Evolutionary conservation across 441 rosid genomes (phyloP).

Genomic region (Bruguiera hainesii): DNA sequence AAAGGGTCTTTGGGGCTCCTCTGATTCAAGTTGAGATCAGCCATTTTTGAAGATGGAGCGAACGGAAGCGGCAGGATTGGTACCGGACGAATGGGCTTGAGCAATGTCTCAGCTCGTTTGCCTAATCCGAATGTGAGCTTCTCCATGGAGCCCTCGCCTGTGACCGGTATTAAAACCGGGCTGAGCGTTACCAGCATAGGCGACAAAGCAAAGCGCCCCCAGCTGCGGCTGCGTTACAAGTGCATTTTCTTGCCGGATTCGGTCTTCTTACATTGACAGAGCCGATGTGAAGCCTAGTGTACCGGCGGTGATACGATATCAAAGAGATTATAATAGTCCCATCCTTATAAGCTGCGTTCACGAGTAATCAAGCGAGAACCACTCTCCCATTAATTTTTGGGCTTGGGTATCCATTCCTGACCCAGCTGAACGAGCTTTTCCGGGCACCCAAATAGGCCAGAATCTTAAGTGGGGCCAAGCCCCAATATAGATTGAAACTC

Average conservation of each 20-base stretch:
- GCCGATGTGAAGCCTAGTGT: neutral
- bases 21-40: conserved; percentile 46
- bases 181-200: conserved; percentile 1
- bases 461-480: too few relatives aligned
- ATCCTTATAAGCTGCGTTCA: too few relatives aligned
- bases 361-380: too few relatives aligned
- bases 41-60: conserved; percentile 64
- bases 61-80: conserved; percentile 52
- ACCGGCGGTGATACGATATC: too few relatives aligned
- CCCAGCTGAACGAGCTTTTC: too few relatives aligned
- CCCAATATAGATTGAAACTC: too few relatives aligned
- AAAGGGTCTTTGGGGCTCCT: conserved; percentile 27
- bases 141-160: conserved; percentile 27
- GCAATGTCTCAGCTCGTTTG: conserved; percentile 12
- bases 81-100: conserved; percentile 45
- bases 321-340: too few relatives aligned
- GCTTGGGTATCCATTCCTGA: too few relatives aligned
- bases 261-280: conserved; percentile 42
- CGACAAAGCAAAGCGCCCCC: too few relatives aligned
- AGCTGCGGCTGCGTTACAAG: neutral
- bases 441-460: too few relatives aligned
- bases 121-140: conserved; percentile 27
- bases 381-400: too few relatives aligned
- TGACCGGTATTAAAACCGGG: conserved; percentile 17
- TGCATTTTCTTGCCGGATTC: conserved; percentile 28